Percentiles rank a stretch among this genome's conserved stretches.
Evolutionary conservation across 371 early-diverging fungal genomes (phyloP).

Genomic region (Parasitella parasitica): DNA sequence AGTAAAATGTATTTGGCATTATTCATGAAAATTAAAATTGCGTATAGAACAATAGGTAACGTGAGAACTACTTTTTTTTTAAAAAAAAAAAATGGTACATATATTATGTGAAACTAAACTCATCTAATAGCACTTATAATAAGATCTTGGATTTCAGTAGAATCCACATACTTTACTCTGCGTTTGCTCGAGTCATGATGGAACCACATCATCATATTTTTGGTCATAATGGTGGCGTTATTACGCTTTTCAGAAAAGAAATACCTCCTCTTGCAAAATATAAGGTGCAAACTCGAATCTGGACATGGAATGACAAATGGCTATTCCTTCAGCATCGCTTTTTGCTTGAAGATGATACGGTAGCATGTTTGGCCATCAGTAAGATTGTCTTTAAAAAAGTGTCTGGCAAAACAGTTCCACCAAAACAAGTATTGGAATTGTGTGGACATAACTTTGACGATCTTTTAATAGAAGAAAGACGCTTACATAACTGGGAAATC

Average conservation of each 20-base stretch:
- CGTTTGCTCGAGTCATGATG: constrained; percentile 46
- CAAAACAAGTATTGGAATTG: constrained; percentile 29
- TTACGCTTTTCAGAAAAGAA: constrained; percentile 54
- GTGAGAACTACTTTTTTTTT: constrained; percentile 3
- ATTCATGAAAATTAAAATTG: background rate
- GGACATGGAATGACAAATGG: constrained; percentile 65
- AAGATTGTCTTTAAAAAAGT: constrained; percentile 47
- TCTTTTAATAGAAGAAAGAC: constrained; percentile 25
- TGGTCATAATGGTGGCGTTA: constrained; percentile 38
- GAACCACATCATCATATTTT: constrained; percentile 35
- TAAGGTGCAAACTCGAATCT: constrained; percentile 53
- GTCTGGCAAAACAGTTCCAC: constrained; percentile 42
- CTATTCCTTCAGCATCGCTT: constrained; percentile 42
- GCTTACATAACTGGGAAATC: constrained; percentile 24
- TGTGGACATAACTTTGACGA: constrained; percentile 37
- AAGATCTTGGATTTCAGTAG: constrained; percentile 58
- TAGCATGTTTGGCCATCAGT: constrained; percentile 34
- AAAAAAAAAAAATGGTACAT: background rate
- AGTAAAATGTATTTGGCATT: background rate
- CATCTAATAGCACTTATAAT: constrained; percentile 47
- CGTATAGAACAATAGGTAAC: constrained; percentile 39
- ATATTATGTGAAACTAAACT: background rate
- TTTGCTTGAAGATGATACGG: constrained; percentile 11
- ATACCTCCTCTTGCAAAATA: constrained; percentile 54
- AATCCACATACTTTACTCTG: constrained; percentile 42